Evolutionary conservation across 768 basidiomycete genomes (phyloP).

Genomic region (Termitomyces sp.): DNA sequence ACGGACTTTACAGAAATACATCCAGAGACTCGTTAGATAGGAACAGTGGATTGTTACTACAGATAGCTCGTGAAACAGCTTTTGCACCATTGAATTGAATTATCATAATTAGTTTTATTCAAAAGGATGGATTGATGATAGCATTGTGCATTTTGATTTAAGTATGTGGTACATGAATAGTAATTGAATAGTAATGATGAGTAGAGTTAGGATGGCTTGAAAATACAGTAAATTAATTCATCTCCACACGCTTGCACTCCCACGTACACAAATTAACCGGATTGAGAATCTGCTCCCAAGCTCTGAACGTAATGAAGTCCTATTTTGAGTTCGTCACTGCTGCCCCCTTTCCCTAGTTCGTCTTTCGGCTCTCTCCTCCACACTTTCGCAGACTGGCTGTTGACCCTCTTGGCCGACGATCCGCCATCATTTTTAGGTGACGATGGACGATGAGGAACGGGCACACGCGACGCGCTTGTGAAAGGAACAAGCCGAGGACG

Average conservation of each 20-base stretch:
- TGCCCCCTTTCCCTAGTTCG: constrained; percentile 32
- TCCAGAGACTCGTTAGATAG: constrained; percentile 12
- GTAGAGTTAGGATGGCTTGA: constrained; percentile 4
- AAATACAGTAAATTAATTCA: constrained; percentile 12
- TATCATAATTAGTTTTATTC: constrained; percentile 5
- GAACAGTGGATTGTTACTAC: constrained; percentile 14
- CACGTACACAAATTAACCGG: constrained; percentile 18
- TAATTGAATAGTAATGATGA: constrained; percentile 14
- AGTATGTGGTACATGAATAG: constrained; percentile 12
- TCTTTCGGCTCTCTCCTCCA: constrained; percentile 24
- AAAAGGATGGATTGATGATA: constrained; percentile 7
- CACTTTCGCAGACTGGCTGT: constrained; percentile 67
- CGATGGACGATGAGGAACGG: constrained; percentile 49
- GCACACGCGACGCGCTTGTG: constrained; percentile 63
- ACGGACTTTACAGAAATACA: constrained; percentile 7
- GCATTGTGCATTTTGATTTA: constrained; percentile 10
- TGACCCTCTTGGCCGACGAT: constrained; percentile 40
- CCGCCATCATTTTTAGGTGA: constrained; percentile 22
- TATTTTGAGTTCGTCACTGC: constrained; percentile 63
- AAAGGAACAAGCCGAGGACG: constrained; percentile 71
- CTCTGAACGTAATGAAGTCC: constrained; percentile 71
- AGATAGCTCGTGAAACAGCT: constrained; percentile 14
- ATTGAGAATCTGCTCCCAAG: constrained; percentile 50
- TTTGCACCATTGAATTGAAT: constrained; percentile 15
- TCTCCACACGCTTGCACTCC: constrained; percentile 13